Evolutionary conservation across 805 yeast genomes (phyloP).

Genomic region (Candida berthetii): DNA sequence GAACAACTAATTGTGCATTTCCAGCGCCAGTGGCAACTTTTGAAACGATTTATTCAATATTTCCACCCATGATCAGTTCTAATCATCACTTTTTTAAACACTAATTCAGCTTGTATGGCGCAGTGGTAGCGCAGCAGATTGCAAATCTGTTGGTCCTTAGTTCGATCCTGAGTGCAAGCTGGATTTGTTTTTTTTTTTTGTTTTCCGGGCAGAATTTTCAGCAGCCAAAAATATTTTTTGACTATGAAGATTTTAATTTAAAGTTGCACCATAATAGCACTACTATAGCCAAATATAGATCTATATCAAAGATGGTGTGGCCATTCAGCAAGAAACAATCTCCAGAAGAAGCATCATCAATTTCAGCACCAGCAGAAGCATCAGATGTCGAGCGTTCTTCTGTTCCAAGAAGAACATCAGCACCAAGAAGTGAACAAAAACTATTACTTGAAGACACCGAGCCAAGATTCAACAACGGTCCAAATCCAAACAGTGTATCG

Average conservation of each 20-base stretch:
- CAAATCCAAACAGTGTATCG: slow-evolving; percentile 23
- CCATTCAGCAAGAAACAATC: slow-evolving; percentile 8
- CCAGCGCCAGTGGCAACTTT: too few relatives aligned
- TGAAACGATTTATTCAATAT: too few relatives aligned
- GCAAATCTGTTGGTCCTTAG: slow-evolving; percentile 98
- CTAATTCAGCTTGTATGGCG: not conserved
- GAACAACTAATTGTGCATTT: too few relatives aligned
- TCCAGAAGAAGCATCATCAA: not conserved
- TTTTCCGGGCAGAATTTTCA: not conserved
- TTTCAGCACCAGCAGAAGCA: not conserved
- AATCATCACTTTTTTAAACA: not conserved
- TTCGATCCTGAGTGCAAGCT: slow-evolving; percentile 94
- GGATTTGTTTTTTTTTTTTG: slow-evolving; percentile 12
- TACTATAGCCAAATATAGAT: too few relatives aligned
- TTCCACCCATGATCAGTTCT: too few relatives aligned
- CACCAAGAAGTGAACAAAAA: slow-evolving; percentile 20
- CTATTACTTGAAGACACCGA: slow-evolving; percentile 32
- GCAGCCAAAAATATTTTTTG: too few relatives aligned
- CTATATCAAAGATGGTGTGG: slow-evolving; percentile 14
- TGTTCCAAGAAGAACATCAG: slow-evolving; percentile 14
- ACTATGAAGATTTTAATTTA: too few relatives aligned
- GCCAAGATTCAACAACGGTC: slow-evolving; percentile 29
- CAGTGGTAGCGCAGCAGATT: slow-evolving; percentile 78
- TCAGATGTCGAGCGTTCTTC: not conserved
- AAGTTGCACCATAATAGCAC: too few relatives aligned